phyloP scores from a whole-genome alignment of 2,329 filamentous ascomycete species.

The Fusarium burgessii region DNA sequence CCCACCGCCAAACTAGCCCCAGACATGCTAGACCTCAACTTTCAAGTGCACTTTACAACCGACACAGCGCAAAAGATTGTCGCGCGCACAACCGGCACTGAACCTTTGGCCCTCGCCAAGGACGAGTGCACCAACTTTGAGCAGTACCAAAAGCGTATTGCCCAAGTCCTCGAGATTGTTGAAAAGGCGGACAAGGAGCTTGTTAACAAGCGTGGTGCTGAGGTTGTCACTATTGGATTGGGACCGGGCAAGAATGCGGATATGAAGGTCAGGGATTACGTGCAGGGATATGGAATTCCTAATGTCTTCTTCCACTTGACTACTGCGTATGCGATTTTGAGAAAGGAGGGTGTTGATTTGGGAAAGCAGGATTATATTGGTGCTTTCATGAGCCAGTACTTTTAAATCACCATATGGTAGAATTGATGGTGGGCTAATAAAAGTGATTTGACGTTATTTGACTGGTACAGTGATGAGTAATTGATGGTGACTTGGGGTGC shows the following conservation, averaged over 20 bases:
- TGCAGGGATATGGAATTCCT: constrained; percentile 63
- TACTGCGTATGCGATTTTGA: constrained; percentile 70
- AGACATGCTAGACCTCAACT: constrained; percentile 59
- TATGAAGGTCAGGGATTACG: constrained; percentile 55
- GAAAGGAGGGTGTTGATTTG: constrained; percentile 70
- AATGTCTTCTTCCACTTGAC: constrained; percentile 74
- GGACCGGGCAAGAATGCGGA: constrained; percentile 47
- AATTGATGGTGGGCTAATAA: background rate
- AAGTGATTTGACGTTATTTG: constrained; percentile 12
- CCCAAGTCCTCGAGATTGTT: constrained; percentile 47
- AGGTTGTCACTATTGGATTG: constrained; percentile 48
- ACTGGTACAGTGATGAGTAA: too few species aligned
- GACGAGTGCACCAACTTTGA: constrained; percentile 51
- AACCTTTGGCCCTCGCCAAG: constrained; percentile 43
- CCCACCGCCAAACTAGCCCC: constrained; percentile 50
- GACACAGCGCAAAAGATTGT: constrained; percentile 50
- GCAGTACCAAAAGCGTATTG: constrained; percentile 52
- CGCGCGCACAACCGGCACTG: constrained; percentile 50
- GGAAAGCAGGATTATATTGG: constrained; percentile 69
- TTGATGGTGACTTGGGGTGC: too few species aligned
- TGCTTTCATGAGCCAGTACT: constrained; percentile 49
- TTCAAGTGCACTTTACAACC: constrained; percentile 54
- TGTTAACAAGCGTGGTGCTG: constrained; percentile 49
- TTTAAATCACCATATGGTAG: background rate
- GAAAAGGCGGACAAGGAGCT: constrained; percentile 50